Base-by-base conservation (phyloP, 805 yeast genomes). In the Teunomyces pallodes region DNA sequence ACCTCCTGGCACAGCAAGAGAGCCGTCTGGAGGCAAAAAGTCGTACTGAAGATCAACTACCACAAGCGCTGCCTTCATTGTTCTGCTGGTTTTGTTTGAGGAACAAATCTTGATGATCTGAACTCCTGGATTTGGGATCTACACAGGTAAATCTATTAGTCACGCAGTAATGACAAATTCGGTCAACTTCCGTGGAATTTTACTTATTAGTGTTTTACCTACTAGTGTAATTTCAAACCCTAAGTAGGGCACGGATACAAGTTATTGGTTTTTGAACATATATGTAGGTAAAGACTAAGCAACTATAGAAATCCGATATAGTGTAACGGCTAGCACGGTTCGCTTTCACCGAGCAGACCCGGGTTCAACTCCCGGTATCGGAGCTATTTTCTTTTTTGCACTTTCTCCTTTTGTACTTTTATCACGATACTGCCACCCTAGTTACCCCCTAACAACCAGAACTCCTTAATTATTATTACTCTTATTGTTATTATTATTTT, bases 301-400 rank as follows among this genome's bases (percentile, higher is more conserved):
- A 35, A 17, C 14, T 6, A 35, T 9, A 12, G 3, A 36, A 24
- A 30, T 81, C 85, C 86, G 86, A 80, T 81, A 77, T 82, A 80
- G 86, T 82, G 86, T 82, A 82, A 81, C 84, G 86, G 86, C 82
- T 81, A 82, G 80, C 86, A 82, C 82, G 84, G 84, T 79, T 80
- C 85, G 85, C 86, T 82, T 82, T 82, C 86, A 82, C 86, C 86
- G 86, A 80, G 86, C 84, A 82, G 71, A 76, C 81, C 83, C 85
- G 87, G 86, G 87, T 83, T 83, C 87, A 86, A 83, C 86, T 81
- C 87, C 87, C 87, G 85, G 87, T 76, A 81, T 80, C 86, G 87
- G 87, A 82, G 78, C 49, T 49, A 52, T 42, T 56, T 43, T 56
- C 28, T 38, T 38, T 39, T 16, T 35, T 35, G 12, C 38, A 9